Conservation (phyloP, 1,139 yeast species). For the Suhomyces wounanorum region DNA sequence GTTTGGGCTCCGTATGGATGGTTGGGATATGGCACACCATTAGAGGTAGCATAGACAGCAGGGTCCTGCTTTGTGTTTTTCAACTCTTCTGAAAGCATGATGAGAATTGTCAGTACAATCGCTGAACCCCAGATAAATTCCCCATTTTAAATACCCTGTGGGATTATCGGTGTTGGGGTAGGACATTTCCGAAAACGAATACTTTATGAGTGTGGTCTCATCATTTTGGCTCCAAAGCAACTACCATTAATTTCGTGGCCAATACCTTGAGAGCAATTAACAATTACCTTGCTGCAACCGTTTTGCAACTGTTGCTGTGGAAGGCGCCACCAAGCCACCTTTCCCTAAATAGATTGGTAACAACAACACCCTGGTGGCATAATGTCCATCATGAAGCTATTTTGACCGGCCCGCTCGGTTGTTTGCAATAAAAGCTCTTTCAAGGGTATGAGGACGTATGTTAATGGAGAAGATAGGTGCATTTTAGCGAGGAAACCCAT, state of each 20-base stretch:
- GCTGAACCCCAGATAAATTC: not conserved
- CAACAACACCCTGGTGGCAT: not conserved
- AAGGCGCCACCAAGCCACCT: not conserved
- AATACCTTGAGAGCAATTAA: slow-evolving; percentile 7
- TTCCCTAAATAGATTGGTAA: too few relatives aligned
- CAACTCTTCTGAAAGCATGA: slow-evolving; percentile 24
- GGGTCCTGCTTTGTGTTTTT: slow-evolving; percentile 17
- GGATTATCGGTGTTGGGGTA: not conserved
- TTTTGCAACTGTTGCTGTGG: slow-evolving; percentile 6
- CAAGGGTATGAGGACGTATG: not conserved
- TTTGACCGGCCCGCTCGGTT: not conserved
- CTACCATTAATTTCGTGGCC: not conserved
- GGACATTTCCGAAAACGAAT: not conserved
- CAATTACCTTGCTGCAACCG: not conserved
- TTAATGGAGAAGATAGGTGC: not conserved
- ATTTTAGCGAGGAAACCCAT: not conserved
- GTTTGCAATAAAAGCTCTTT: not conserved
- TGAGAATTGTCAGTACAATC: not conserved
- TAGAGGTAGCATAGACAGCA: slow-evolving; percentile 31
- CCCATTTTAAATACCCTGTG: not conserved
- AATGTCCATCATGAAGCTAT: not conserved
- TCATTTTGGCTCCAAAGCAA: not conserved
- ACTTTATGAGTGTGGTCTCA: not conserved
- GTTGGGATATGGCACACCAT: slow-evolving; percentile 28
- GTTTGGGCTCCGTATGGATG: slow-evolving; percentile 33